These are phyloP conservation scores for Dicorynia guianensis DNA, from an alignment of 306 rosid genomes.

Conservation along the genomic window DNA sequence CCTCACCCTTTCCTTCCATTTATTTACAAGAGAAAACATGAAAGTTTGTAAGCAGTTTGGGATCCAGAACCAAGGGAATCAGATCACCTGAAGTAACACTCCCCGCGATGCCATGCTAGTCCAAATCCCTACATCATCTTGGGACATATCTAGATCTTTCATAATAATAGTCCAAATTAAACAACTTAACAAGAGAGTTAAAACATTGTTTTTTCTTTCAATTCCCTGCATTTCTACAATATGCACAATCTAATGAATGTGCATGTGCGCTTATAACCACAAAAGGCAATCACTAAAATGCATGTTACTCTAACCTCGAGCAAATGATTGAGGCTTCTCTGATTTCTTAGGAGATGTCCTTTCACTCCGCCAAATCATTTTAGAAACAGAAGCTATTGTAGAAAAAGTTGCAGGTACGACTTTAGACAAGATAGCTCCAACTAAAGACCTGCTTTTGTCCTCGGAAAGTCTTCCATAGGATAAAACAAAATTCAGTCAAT, in stretches of 20 bases:
- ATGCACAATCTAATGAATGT: constrained; percentile 31
- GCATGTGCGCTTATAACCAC: constrained; percentile 13
- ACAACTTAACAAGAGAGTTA: neutral
- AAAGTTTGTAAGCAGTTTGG: constrained; percentile 2
- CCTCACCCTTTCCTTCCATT: neutral
- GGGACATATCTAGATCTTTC: neutral
- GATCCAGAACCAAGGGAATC: neutral
- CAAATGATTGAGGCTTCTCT: constrained; percentile 81
- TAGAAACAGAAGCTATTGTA: constrained; percentile 88
- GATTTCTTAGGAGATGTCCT: constrained; percentile 62
- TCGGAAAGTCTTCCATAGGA: constrained; percentile 75
- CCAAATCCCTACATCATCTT: neutral
- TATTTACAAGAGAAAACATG: neutral
- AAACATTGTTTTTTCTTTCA: neutral
- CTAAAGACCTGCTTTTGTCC: constrained; percentile 86
- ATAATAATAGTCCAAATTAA: constrained; percentile 20
- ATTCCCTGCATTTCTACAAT: neutral
- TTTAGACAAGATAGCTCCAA: constrained; percentile 92
- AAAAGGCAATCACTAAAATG: constrained; percentile 12
- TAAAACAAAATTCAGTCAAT: constrained; percentile 42
- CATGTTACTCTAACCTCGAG: constrained; percentile 71
- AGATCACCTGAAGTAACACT: constrained; percentile 15
- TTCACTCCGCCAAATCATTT: constrained; percentile 87
- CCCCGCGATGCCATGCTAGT: neutral
- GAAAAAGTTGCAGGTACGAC: constrained; percentile 96